A percentile compares a stretch with the other conserved stretches of the same genome.
Evolutionary conservation across 257 asterid species (phyloP).

Genomic region (Solanum piurae): DNA sequence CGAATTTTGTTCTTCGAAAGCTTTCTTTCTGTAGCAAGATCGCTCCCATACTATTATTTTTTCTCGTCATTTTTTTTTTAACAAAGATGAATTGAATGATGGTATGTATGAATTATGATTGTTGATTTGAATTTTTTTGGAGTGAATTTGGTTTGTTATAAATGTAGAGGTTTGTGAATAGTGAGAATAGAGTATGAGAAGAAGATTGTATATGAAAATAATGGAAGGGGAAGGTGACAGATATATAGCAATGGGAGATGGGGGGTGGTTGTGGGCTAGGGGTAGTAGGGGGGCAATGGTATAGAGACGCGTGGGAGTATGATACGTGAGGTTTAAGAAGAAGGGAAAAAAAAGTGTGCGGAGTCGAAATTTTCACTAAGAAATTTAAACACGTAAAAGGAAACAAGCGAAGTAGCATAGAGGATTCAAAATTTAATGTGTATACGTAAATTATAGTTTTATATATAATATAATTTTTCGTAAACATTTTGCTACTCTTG

Average conservation of each 20-base stretch:
- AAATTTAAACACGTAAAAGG: too few species aligned
- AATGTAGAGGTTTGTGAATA: not conserved
- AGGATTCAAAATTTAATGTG: too few species aligned
- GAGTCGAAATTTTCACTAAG: too few species aligned
- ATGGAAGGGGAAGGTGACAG: not conserved
- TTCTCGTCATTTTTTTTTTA: constrained; percentile 20
- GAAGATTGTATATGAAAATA: not conserved
- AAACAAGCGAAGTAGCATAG: too few species aligned
- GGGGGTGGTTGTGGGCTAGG: not conserved
- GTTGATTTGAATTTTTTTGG: not conserved
- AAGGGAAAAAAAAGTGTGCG: fast-evolving
- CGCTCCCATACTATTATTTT: constrained; percentile 1
- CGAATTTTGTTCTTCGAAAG: constrained; percentile 32
- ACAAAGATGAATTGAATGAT: not conserved
- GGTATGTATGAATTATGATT: not conserved
- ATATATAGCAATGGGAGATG: constrained; percentile 1
- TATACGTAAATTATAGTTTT: not conserved
- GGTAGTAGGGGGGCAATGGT: not conserved
- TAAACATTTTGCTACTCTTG: not conserved
- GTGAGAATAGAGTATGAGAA: not conserved
- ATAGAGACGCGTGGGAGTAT: constrained; percentile 45
- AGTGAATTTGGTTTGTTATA: not conserved
- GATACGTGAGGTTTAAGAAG: constrained; percentile 34
- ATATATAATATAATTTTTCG: not conserved
- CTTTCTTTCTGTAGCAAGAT: constrained; percentile 16